Conservation (phyloP, 768 basidiomycete species). For the Hypholoma fasciculare region DNA sequence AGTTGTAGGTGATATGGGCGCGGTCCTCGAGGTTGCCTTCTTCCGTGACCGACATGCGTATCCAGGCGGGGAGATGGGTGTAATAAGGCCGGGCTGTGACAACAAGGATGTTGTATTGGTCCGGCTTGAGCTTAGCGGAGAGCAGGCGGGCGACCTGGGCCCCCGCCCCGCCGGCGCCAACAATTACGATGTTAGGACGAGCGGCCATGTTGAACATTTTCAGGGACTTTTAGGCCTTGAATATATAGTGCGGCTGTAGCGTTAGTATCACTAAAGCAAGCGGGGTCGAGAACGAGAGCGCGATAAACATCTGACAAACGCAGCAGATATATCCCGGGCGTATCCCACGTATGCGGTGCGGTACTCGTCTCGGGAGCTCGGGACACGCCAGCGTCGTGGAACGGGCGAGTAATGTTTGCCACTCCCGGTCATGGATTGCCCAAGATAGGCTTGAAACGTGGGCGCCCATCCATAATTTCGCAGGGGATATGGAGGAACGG, state of each 20-base stretch:
- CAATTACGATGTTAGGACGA: slow-evolving; percentile 22
- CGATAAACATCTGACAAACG: not conserved
- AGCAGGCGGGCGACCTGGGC: slow-evolving; percentile 43
- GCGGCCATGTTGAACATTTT: slow-evolving; percentile 14
- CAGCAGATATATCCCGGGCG: slow-evolving; percentile 2
- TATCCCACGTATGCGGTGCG: slow-evolving; percentile 8
- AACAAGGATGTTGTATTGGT: slow-evolving; percentile 52
- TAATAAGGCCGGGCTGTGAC: slow-evolving; percentile 52
- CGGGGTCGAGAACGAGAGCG: not conserved
- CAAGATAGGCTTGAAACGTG: slow-evolving; percentile 7
- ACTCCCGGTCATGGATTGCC: slow-evolving; percentile 6
- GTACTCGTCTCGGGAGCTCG: slow-evolving; percentile 2
- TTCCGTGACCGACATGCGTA: slow-evolving; percentile 51
- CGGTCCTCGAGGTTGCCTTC: slow-evolving; percentile 42
- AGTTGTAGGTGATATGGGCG: slow-evolving; percentile 47
- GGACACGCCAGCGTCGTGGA: not conserved
- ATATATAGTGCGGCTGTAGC: not conserved
- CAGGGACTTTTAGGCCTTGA: not conserved
- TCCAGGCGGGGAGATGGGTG: slow-evolving; percentile 45
- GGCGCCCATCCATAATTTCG: slow-evolving; percentile 4
- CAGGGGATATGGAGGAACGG: slow-evolving; percentile 2
- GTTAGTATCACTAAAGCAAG: not conserved
- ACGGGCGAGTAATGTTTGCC: slow-evolving; percentile 1
- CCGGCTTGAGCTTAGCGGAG: slow-evolving; percentile 46
- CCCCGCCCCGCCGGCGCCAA: slow-evolving; percentile 57